Conservation (phyloP, 768 basidiomycete genomes). For the Kwoniella sp. region DNA sequence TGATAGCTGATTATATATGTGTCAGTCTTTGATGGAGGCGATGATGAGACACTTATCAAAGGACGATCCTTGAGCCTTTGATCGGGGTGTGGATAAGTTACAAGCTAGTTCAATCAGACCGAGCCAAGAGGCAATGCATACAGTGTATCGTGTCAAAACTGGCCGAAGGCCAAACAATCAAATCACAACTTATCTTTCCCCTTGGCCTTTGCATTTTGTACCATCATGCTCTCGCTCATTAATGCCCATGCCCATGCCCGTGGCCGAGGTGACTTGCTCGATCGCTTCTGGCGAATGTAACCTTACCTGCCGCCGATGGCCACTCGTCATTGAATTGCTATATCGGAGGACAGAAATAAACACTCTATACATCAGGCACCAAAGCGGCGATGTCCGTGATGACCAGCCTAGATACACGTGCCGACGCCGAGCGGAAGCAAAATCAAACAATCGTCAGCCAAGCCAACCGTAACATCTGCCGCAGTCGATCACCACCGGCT, state of each 20-base stretch:
- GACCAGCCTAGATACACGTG: neutral
- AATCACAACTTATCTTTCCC: no score
- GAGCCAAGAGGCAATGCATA: neutral
- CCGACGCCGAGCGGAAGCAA: neutral
- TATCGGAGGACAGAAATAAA: neutral
- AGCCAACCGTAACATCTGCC: neutral
- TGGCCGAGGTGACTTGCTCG: neutral
- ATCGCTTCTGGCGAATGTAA: no score
- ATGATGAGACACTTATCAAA: no score
- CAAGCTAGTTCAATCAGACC: neutral
- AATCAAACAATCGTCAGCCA: neutral
- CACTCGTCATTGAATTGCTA: no score
- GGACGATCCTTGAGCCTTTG: no score
- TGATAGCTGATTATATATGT: no score
- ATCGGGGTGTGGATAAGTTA: neutral
- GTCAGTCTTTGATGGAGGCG: no score
- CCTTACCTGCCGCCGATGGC: no score
- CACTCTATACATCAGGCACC: neutral
- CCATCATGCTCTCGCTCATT: neutral
- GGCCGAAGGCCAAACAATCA: no score
- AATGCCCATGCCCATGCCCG: neutral
- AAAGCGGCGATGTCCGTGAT: neutral
- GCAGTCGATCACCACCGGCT: neutral
- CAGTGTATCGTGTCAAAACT: no score
- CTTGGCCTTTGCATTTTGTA: no score